Base-by-base conservation (phyloP, 768 basidiomycete genomes). In the Lactarius trivialis region DNA sequence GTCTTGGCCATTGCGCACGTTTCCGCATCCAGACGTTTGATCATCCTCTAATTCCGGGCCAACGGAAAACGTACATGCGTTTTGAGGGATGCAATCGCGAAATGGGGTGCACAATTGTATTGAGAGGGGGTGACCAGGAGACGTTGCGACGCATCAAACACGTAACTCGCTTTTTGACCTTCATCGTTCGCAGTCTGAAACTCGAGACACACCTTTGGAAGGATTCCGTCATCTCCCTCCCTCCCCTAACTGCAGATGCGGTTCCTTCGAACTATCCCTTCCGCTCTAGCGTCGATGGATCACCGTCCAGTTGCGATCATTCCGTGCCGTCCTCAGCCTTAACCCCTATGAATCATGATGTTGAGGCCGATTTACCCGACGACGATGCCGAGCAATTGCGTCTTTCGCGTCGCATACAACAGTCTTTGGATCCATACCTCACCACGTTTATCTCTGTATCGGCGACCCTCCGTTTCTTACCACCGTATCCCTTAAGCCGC, bases 191-290 rank as follows among this genome's bases (percentile, higher is more conserved):
- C 66, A 96, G 95, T 71, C 76, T 97, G 71, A 94, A 95, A 70
- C 80, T 97, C 70, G 96, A 99, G 76, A 92, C 90, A 0, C 89
- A 91, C 69, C 78, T 93, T n/a, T 93, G 91, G 92, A 92, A 89
- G 72, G 90, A 93, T 70, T 89, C 86, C 21, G 83, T 92, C 60
- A 88, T 92, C 62, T 85, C 86, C 0, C 71, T 91, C 28, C 88
- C 89, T 14, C 77, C 81, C 8, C 79, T 91, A 65, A 82, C 84
- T 56, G 68, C 78, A 36, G 83, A 86, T 63, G 89, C 91, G 7
- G 80, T 84, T 12, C 88, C 90, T 26, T 69, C 77, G 3, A 63
- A 78, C 37, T 65, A 64, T 43, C 37, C 55, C 3, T 55, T 55
- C 34, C 60, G 45, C 28, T 34, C 60, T 15, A 55, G 61, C 21